phyloP scores from a whole-genome alignment of 352 stramenopile genomes.

The Globisporangium cederbergense region DNA sequence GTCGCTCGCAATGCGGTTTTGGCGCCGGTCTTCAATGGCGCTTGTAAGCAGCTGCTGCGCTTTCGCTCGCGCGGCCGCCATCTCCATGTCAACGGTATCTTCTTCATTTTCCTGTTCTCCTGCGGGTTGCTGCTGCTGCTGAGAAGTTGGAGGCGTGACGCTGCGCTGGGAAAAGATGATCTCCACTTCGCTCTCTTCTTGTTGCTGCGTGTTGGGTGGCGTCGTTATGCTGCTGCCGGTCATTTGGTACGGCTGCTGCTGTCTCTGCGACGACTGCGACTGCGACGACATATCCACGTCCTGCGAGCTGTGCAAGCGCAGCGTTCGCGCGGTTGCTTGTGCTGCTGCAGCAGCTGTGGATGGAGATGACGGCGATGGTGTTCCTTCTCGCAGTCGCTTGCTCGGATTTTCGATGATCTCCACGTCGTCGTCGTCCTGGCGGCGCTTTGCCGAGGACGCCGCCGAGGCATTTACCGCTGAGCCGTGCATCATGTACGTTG shows the following conservation, averaged over 20 bases:
- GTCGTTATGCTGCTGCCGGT: neutral
- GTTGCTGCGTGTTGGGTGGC: neutral
- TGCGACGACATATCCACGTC: constrained; percentile 7
- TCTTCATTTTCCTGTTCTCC: neutral
- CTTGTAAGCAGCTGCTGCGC: constrained; percentile 13
- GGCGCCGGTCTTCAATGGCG: constrained; percentile 27
- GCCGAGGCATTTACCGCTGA: neutral
- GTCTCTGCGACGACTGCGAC: neutral
- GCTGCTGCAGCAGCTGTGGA: neutral
- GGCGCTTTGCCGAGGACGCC: constrained; percentile 5
- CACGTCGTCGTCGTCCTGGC: constrained; percentile 1
- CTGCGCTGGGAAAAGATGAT: constrained; percentile 12
- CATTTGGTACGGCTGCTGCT: neutral
- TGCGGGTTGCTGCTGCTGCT: constrained; percentile 1
- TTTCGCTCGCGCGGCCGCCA: neutral
- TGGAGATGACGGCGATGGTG: constrained; percentile 1
- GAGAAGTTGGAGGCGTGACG: neutral
- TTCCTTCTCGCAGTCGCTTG: constrained; percentile 5
- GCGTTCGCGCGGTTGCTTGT: neutral
- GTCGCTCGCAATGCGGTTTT: constrained; percentile 15
- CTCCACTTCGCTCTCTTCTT: constrained; percentile 1
- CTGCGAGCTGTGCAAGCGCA: constrained; percentile 13
- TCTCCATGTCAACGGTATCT: neutral
- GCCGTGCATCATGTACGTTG: neutral
- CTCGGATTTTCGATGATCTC: constrained; percentile 10